Conservation (phyloP, 1,284 basidiomycete species). For the Wolfiporia cocos region DNA sequence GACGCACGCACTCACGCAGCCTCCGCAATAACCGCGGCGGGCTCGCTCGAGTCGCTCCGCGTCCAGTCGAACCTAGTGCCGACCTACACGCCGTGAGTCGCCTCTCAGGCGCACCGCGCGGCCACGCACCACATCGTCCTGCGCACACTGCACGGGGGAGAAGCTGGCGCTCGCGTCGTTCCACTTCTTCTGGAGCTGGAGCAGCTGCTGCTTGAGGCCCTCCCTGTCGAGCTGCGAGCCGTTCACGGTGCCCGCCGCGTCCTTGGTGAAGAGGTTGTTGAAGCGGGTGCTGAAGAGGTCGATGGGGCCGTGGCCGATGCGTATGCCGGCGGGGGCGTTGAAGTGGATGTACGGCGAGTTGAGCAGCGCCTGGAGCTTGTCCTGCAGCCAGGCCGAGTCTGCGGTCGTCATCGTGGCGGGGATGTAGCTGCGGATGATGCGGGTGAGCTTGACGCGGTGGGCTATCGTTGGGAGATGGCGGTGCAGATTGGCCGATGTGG, state of each 20-base stretch:
- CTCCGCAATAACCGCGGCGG: no score
- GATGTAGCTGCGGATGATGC: slow-evolving; percentile 9
- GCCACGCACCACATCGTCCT: slow-evolving; percentile 19
- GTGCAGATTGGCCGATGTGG: no score
- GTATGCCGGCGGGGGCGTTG: slow-evolving; percentile 14
- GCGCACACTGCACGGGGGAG: slow-evolving; percentile 7
- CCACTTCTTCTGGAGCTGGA: slow-evolving; percentile 24
- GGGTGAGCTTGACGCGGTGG: background rate
- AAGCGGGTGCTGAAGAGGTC: slow-evolving; percentile 28
- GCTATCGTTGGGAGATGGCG: no score
- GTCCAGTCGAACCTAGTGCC: background rate
- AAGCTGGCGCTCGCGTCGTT: slow-evolving; percentile 16
- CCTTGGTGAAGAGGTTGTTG: slow-evolving; percentile 21
- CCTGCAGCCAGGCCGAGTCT: slow-evolving; percentile 21
- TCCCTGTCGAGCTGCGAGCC: slow-evolving; percentile 22
- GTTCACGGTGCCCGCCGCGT: slow-evolving; percentile 19
- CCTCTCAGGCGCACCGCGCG: slow-evolving; percentile 19
- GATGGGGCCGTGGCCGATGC: slow-evolving; percentile 26
- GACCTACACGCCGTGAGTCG: slow-evolving; percentile 18
- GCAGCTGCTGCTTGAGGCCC: slow-evolving; percentile 20
- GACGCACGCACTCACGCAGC: no score
- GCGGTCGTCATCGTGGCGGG: slow-evolving; percentile 6
- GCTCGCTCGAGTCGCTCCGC: no score
- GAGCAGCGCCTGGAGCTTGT: slow-evolving; percentile 21
- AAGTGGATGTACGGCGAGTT: slow-evolving; percentile 27